These are phyloP conservation scores for Umbilicaria muhlenbergii DNA, from an alignment of 495 filamentous ascomycete species.

Conservation along the genomic window DNA sequence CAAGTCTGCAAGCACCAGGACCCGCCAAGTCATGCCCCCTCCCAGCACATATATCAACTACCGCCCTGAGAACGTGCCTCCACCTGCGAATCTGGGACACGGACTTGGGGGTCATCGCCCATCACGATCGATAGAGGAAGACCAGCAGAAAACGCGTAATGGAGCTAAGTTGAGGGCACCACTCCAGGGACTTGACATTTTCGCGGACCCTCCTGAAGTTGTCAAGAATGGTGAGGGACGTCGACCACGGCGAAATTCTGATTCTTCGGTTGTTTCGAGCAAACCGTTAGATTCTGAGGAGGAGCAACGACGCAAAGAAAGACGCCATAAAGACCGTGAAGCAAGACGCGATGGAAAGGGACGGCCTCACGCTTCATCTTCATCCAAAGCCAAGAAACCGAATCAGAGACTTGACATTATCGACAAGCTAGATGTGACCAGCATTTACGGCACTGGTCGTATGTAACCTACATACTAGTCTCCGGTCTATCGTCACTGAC, in stretches of 20 bases:
- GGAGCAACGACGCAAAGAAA: slow-evolving; percentile 58
- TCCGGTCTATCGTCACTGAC: slow-evolving; percentile 2
- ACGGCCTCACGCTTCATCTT: slow-evolving; percentile 12
- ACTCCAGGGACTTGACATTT: slow-evolving; percentile 36
- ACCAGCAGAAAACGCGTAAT: slow-evolving; percentile 16
- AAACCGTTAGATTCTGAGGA: slow-evolving; percentile 54
- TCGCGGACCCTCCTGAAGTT: slow-evolving; percentile 36
- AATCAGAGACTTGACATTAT: slow-evolving; percentile 75
- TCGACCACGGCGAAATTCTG: slow-evolving; percentile 75
- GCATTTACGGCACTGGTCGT: slow-evolving; percentile 92
- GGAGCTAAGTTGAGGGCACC: slow-evolving; percentile 17
- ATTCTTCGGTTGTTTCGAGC: slow-evolving; percentile 63
- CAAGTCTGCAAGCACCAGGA: slow-evolving; percentile 14
- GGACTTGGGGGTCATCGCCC: slow-evolving; percentile 37
- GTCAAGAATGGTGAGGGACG: slow-evolving; percentile 23
- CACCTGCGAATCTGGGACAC: slow-evolving; percentile 13
- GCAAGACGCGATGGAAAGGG: slow-evolving; percentile 40
- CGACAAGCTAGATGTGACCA: slow-evolving; percentile 92
- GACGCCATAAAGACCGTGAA: slow-evolving; percentile 53
- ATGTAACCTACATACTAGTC: slow-evolving; percentile 5
- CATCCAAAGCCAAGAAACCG: slow-evolving; percentile 31
- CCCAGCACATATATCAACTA: slow-evolving; percentile 19
- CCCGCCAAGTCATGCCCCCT: slow-evolving; percentile 24
- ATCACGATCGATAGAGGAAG: slow-evolving; percentile 45
- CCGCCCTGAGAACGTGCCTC: slow-evolving; percentile 23